Base-by-base conservation (phyloP, 129 eudicot species). In the Apium graveolens region DNA sequence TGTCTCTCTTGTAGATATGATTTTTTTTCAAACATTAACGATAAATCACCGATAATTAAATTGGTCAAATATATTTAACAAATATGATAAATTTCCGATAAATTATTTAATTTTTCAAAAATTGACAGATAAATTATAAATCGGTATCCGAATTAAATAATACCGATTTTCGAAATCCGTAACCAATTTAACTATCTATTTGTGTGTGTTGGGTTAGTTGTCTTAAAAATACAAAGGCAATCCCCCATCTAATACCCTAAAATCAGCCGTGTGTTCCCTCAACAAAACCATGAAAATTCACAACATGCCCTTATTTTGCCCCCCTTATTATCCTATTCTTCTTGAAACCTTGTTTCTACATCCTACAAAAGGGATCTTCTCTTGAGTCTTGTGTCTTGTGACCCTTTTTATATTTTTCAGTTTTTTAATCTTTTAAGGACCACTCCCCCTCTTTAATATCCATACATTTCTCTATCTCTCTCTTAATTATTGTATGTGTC, bases 191-290 rank as follows among this genome's bases (percentile, higher is more conserved):
- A n/a, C n/a, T n/a, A n/a, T n/a, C n/a, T n/a, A 11, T 42, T 9
- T 42, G 32, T 39, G 57, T n/a, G n/a, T 44, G 53, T 79, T 57
- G 71, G 80, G 24, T n/a, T 74, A 49, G 37, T n/a, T 44, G 62
- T 74, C 77, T 44, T 44, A 12, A 0, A 74, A 74, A 74, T 44
- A 29, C 16, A 44, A 44, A 14, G 37, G 60, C 57, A 74, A 41
- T 21, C 55, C 55, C 12, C 55, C 37, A 73, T 42, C 3, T 13
- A 51, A 76, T 80, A 81, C 97, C 97, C 82, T 71, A 86, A 87
- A 63, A 85, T 79, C 78, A 84, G 93, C 86, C 83, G 48, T 46
- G 84, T 90, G 95, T 89, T 90, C 88, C 92, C 95, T 85, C 89
- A 92, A 84, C 97, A 89, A 86, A 87, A 86, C 78, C 90, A 92